Conservation (phyloP, 306 rosid species). For the Medicago truncatula region DNA sequence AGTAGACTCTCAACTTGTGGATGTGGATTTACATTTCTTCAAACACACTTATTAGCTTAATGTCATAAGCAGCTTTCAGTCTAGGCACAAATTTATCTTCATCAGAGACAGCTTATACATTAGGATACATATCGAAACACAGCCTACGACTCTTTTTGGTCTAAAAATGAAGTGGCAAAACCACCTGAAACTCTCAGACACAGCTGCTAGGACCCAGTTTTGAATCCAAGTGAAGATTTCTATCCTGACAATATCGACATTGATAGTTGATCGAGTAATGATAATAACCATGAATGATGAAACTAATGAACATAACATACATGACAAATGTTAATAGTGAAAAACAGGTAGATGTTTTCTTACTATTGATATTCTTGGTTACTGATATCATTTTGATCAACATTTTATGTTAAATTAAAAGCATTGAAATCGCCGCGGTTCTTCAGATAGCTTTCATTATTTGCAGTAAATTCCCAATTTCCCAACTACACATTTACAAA, state of each 20-base stretch:
- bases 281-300: too few relatives aligned
- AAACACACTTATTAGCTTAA: neutral
- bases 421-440: neutral
- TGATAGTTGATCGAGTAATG: neutral
- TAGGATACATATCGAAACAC: neutral
- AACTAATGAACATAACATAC: neutral
- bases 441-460: slow-evolving; percentile 13
- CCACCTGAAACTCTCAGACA: too few relatives aligned
- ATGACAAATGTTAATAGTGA: neutral
- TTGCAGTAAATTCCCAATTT: slow-evolving; percentile 30
- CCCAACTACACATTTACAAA: slow-evolving; percentile 44
- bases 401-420: neutral
- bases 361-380: neutral
- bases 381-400: neutral
- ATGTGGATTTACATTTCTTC: neutral
- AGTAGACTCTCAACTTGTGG: too few relatives aligned
- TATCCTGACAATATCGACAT: too few relatives aligned
- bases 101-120: neutral
- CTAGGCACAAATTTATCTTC: neutral
- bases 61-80: neutral
- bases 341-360: neutral
- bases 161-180: too few relatives aligned
- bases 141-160: neutral
- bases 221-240: too few relatives aligned
- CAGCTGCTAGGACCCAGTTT: too few relatives aligned